phyloP scores from a whole-genome alignment of 2,329 filamentous ascomycete genomes.

The Fusarium globosum region DNA sequence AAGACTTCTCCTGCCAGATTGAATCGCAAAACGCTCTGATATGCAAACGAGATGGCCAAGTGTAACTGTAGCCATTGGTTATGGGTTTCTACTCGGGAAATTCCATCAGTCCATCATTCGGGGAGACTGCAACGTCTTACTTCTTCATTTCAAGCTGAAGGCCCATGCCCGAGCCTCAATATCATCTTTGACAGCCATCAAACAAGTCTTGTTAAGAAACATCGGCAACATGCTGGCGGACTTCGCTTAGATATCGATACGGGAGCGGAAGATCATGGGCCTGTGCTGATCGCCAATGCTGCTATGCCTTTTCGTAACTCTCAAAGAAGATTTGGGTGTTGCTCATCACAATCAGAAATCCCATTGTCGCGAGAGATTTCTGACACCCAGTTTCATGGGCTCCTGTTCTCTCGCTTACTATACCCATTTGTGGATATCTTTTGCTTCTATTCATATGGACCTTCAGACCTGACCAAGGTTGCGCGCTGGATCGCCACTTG shows the following conservation, averaged over 20 bases:
- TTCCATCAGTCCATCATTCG: neutral
- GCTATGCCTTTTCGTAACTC: neutral
- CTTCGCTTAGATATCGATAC: neutral
- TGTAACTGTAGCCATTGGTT: neutral
- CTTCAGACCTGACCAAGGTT: conserved; percentile 8
- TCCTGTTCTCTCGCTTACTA: neutral
- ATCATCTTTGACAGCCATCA: neutral
- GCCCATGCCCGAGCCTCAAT: neutral
- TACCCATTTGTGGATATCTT: conserved; percentile 8
- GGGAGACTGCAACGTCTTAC: neutral
- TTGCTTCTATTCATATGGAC: conserved; percentile 4
- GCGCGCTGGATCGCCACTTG: conserved; percentile 20
- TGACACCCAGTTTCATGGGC: neutral
- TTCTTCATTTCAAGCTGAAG: neutral
- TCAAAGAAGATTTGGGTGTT: neutral
- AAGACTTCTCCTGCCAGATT: neutral
- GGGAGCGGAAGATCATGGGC: too few species aligned
- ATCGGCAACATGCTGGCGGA: neutral
- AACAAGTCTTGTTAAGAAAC: neutral
- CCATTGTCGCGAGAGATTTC: neutral
- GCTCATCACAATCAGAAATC: neutral
- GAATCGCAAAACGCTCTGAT: neutral
- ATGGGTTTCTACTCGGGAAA: neutral
- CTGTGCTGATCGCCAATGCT: neutral
- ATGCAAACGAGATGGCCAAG: neutral